phyloP scores from a whole-genome alignment of 140 eudicot species.

The Bidens hawaiensis region DNA sequence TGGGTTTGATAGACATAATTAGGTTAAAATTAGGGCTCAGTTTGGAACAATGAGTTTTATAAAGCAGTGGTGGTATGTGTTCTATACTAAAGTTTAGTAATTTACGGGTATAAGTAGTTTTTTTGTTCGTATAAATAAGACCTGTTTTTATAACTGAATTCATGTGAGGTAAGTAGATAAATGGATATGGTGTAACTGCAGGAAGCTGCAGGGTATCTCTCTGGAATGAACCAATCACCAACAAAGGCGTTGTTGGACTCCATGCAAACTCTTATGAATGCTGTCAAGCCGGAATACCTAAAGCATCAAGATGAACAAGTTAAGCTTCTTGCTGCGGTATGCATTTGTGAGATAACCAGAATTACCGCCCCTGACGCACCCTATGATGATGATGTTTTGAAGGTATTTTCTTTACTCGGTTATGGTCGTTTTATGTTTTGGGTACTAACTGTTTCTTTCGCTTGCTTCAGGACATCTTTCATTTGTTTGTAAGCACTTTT shows the following conservation, averaged over 20 bases:
- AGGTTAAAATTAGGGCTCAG: constrained; percentile 32
- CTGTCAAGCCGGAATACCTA: constrained; percentile 45
- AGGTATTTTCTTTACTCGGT: constrained; percentile 31
- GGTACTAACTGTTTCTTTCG: constrained; percentile 3
- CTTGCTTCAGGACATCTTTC: constrained; percentile 57
- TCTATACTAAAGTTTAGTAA: neutral
- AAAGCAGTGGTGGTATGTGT: neutral
- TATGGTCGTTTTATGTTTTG: neutral
- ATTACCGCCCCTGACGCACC: constrained; percentile 94
- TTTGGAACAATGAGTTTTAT: constrained; percentile 4
- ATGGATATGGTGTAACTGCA: constrained; percentile 18
- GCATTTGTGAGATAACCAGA: constrained; percentile 83
- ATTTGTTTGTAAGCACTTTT: constrained; percentile 65
- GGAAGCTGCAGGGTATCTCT: constrained; percentile 47
- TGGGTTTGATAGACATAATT: constrained; percentile 6
- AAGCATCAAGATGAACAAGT: constrained; percentile 64
- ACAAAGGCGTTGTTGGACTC: constrained; percentile 47
- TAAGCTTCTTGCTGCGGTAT: constrained; percentile 60
- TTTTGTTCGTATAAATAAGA: constrained; percentile 6
- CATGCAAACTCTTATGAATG: constrained; percentile 50
- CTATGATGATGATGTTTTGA: constrained; percentile 68
- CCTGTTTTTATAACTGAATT: neutral
- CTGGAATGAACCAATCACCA: constrained; percentile 66
- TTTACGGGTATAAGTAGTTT: neutral
- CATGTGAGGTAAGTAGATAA: neutral